A percentile compares a stretch with the other conserved stretches of the same genome.
Conservation (phyloP, 495 filamentous ascomycete genomes). For the Podospora didyma region DNA sequence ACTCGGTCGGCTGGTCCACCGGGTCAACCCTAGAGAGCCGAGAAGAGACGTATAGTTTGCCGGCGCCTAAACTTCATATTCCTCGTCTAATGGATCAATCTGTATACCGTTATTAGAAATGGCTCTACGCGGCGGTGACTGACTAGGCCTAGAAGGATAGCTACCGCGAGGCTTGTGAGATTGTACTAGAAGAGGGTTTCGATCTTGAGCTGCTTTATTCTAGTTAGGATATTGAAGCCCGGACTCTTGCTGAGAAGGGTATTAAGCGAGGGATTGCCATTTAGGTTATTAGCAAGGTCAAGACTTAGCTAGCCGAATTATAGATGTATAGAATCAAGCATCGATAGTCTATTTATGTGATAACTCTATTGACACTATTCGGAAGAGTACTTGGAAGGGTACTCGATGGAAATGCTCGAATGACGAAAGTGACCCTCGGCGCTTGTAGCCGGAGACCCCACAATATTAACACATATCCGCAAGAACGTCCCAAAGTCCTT, state of each 20-base stretch:
- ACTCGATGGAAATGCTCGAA: conserved; percentile 10
- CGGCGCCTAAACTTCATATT: conserved; percentile 3
- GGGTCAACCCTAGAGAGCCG: conserved; percentile 6
- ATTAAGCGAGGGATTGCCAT: conserved; percentile 12
- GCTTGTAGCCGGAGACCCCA: conserved; percentile 9
- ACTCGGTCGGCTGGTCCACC: conserved; percentile 8
- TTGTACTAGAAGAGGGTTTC: conserved; percentile 6
- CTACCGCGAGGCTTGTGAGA: conserved; percentile 8
- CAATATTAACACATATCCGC: conserved; percentile 12
- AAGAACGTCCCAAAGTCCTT: too few relatives aligned
- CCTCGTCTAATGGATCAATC: conserved; percentile 5
- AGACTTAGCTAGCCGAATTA: conserved; percentile 12
- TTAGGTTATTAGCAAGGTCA: conserved; percentile 13
- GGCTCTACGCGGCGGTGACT: conserved; percentile 6
- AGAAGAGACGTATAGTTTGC: not conserved
- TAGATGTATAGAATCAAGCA: conserved; percentile 3
- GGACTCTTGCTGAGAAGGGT: conserved; percentile 9
- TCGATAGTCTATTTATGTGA: too few relatives aligned
- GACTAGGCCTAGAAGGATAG: conserved; percentile 1
- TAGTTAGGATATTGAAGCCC: conserved; percentile 7
- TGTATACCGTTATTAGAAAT: conserved; percentile 8
- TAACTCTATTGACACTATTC: too few relatives aligned
- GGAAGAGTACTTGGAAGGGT: too few relatives aligned
- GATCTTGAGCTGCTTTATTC: conserved; percentile 11
- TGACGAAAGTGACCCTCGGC: conserved; percentile 14